Evolutionary conservation across 192 early-diverging fungal genomes (phyloP).

Genomic region (Oehlia diaphana): DNA sequence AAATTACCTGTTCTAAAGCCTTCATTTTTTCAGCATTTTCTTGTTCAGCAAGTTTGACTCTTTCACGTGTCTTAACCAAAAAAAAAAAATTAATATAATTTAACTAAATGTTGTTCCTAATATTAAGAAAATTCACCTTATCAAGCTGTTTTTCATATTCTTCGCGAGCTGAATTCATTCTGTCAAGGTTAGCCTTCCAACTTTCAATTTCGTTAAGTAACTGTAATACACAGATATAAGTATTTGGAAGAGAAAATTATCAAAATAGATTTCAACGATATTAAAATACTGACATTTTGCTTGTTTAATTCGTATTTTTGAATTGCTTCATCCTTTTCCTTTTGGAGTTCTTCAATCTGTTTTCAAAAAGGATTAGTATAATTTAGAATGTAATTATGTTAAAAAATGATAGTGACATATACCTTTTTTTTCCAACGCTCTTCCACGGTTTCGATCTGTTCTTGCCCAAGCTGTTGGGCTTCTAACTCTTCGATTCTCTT

Average conservation of each 20-base stretch:
- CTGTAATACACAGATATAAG: conserved; percentile 9
- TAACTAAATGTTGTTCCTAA: neutral
- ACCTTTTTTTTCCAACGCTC: neutral
- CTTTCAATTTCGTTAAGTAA: neutral
- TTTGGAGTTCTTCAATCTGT: conserved; percentile 21
- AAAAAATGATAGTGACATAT: neutral
- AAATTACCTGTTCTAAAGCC: neutral
- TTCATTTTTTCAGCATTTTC: neutral
- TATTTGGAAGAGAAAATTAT: neutral
- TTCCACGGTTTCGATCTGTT: neutral
- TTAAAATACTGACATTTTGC: conserved; percentile 21
- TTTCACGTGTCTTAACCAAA: neutral
- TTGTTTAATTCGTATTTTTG: conserved; percentile 34
- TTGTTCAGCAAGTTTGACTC: neutral
- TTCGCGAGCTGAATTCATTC: neutral
- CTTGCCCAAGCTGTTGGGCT: neutral
- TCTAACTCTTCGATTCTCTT: neutral
- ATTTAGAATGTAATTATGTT: neutral
- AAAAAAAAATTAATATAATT: neutral
- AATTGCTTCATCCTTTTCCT: conserved; percentile 34
- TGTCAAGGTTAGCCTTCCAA: neutral
- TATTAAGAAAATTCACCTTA: neutral
- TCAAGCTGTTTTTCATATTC: neutral
- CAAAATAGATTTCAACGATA: neutral
- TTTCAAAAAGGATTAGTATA: neutral